These are phyloP conservation scores for Fomitopsis serialis DNA, from an alignment of 768 basidiomycete species.

Conservation along the genomic window DNA sequence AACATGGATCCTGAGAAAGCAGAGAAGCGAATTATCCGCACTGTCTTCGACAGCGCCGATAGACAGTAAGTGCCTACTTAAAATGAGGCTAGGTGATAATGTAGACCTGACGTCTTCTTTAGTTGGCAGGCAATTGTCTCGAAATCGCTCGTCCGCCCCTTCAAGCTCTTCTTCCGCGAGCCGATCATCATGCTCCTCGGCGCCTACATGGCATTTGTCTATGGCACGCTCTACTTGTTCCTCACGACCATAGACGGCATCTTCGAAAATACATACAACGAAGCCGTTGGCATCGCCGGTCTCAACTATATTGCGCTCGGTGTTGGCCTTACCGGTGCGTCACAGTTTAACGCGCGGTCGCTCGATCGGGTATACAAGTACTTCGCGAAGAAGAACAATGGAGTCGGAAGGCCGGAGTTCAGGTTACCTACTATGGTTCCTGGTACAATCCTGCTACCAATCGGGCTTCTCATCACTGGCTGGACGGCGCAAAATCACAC, in stretches of 20 bases:
- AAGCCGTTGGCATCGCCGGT: constrained; percentile 52
- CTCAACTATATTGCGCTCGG: constrained; percentile 69
- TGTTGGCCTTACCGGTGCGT: constrained; percentile 47
- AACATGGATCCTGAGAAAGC: constrained; percentile 45
- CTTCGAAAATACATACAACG: constrained; percentile 45
- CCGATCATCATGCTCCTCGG: constrained; percentile 62
- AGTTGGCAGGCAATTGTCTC: constrained; percentile 51
- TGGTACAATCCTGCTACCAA: constrained; percentile 53
- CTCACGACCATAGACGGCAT: constrained; percentile 57
- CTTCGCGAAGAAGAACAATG: constrained; percentile 45
- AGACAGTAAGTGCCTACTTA: constrained; percentile 33
- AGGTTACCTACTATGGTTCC: constrained; percentile 51
- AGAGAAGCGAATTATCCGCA: constrained; percentile 32
- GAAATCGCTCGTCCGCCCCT: constrained; percentile 57
- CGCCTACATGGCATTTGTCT: constrained; percentile 63
- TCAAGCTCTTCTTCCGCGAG: constrained; percentile 51
- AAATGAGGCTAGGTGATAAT: neutral
- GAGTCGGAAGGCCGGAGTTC: constrained; percentile 50
- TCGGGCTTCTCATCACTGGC: constrained; percentile 64
- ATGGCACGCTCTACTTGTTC: constrained; percentile 57
- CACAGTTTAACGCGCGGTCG: constrained; percentile 45
- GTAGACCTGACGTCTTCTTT: neutral
- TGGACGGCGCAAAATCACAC: constrained; percentile 57
- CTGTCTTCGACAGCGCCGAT: constrained; percentile 40
- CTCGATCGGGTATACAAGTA: constrained; percentile 53